A percentile compares a stretch with the other conserved stretches of the same genome.
Evolutionary conservation across 768 basidiomycete species (phyloP).

Genomic region (Leucocoprinus leucothites): DNA sequence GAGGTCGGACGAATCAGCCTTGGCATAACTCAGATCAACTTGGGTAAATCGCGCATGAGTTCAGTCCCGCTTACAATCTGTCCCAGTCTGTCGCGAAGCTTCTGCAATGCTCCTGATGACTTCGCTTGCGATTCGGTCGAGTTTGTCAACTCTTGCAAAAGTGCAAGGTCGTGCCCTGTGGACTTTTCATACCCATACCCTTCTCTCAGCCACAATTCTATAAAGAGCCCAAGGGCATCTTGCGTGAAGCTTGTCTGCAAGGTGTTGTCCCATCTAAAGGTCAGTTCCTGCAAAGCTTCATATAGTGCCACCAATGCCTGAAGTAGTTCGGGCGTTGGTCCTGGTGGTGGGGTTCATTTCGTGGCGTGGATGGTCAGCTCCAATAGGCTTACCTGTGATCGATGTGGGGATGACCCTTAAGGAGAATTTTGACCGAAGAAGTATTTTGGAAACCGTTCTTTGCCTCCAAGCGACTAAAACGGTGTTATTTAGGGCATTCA

Average conservation of each 20-base stretch:
- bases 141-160: constrained; percentile 42
- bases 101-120: constrained; percentile 21
- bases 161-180: constrained; percentile 42
- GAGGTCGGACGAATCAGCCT: background rate
- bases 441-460: background rate
- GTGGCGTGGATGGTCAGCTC: background rate
- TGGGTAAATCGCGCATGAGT: background rate
- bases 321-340: constrained; percentile 53
- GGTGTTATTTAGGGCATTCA: background rate
- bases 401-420: constrained; percentile 3
- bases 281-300: constrained; percentile 52
- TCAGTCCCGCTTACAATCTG: constrained; percentile 21
- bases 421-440: background rate
- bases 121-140: constrained; percentile 25
- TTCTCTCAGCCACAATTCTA: constrained; percentile 30
- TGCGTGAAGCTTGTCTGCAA: constrained; percentile 24
- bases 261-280: constrained; percentile 6
- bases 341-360: constrained; percentile 11
- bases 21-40: background rate
- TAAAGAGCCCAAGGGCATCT: constrained; percentile 37
- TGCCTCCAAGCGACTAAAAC: constrained; percentile 4
- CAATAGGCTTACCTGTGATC: constrained; percentile 2
- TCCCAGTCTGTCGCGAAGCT: constrained; percentile 14
- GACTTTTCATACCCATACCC: constrained; percentile 20
- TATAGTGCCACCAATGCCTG: constrained; percentile 54